A percentile compares a stretch with the other conserved stretches of the same genome.
Evolutionary conservation across 352 stramenopile genomes (phyloP).

Genomic region (Globisporangium cystogenes): DNA sequence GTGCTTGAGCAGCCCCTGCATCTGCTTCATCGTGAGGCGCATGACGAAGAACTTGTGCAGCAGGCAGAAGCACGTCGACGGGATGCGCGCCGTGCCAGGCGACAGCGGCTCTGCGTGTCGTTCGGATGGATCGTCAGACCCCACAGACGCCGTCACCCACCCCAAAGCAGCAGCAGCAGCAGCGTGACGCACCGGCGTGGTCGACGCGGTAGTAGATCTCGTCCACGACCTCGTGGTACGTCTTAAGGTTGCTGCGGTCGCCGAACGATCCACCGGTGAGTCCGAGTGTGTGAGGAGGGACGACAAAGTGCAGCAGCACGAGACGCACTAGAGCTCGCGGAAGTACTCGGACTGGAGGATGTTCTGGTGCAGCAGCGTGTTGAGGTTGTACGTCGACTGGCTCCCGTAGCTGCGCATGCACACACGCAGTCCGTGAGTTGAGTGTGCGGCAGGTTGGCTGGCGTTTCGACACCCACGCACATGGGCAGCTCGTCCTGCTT

Average conservation of each 20-base stretch:
- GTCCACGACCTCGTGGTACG: constrained; percentile 96
- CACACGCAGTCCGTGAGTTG: neutral
- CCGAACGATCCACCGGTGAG: neutral
- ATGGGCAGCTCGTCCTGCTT: constrained; percentile 79
- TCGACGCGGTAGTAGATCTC: constrained; percentile 90
- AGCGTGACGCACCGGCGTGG: constrained; percentile 57
- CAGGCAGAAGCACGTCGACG: constrained; percentile 96
- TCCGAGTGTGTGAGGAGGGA: too few relatives aligned
- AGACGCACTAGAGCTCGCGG: constrained; percentile 84
- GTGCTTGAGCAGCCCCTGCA: constrained; percentile 92
- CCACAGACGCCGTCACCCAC: too few relatives aligned
- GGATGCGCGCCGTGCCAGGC: constrained; percentile 84
- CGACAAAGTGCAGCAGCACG: too few relatives aligned
- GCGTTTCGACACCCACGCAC: constrained; percentile 25
- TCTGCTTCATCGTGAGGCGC: constrained; percentile 94
- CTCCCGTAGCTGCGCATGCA: constrained; percentile 62
- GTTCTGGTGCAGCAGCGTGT: constrained; percentile 94
- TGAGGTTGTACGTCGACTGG: constrained; percentile 94
- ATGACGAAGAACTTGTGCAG: constrained; percentile 97
- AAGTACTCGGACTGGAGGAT: constrained; percentile 96
- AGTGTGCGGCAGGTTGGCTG: neutral
- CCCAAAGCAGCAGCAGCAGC: too few relatives aligned
- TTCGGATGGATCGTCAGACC: too few relatives aligned
- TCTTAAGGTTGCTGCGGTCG: constrained; percentile 72
- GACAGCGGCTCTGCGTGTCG: constrained; percentile 90